These are phyloP conservation scores for Petunia axillaris DNA, from an alignment of 257 asterid genomes.

Conservation along the genomic window DNA sequence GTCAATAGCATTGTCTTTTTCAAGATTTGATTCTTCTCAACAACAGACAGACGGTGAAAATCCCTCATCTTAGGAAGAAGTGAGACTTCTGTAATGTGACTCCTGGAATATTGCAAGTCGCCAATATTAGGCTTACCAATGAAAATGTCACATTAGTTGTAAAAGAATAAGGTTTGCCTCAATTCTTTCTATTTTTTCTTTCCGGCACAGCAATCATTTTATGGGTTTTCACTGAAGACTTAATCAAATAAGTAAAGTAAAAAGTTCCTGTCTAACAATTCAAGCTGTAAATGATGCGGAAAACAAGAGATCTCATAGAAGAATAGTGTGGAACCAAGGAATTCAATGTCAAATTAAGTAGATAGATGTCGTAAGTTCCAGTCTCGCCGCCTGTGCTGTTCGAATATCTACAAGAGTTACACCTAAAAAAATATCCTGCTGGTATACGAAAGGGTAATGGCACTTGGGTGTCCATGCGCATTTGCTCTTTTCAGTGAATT, in stretches of 20 bases:
- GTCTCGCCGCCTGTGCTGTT: background rate
- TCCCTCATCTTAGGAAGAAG: background rate
- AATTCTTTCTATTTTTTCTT: background rate
- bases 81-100: background rate
- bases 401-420: conserved; percentile 4
- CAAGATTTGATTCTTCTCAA: background rate
- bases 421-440: conserved; percentile 4
- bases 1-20: background rate
- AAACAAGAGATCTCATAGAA: too few relatives aligned
- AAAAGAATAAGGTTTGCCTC: background rate
- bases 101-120: background rate
- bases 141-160: background rate
- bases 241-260: background rate
- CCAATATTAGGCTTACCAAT: background rate
- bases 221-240: background rate
- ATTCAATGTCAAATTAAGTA: background rate
- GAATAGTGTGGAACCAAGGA: background rate
- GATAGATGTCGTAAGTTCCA: background rate
- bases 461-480: background rate
- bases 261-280: background rate
- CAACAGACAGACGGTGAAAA: background rate
- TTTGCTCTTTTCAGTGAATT: background rate
- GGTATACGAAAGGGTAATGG: conserved; percentile 7
- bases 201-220: background rate
- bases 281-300: background rate